phyloP scores from a whole-genome alignment of 208 protist species.

The Crithidia bombi region DNA sequence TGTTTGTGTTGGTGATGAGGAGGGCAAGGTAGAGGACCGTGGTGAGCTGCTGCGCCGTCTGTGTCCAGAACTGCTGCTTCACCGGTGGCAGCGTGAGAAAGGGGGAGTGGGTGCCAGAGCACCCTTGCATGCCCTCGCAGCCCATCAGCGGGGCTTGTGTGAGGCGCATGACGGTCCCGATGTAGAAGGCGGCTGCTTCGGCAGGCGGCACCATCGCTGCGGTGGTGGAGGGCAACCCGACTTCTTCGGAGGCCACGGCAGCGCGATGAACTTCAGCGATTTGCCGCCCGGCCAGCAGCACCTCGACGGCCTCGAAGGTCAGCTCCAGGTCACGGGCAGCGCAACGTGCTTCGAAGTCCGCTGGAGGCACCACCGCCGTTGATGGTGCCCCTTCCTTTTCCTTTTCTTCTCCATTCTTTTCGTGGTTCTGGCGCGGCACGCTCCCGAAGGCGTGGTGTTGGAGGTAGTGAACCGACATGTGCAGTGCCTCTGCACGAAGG shows the following conservation, averaged over 20 bases:
- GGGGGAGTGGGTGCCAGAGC: background rate
- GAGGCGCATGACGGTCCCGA: conserved; percentile 10
- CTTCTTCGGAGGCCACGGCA: conserved; percentile 1
- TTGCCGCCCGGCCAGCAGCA: conserved; percentile 18
- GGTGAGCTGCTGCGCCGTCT: conserved; percentile 19
- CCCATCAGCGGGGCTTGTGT: background rate
- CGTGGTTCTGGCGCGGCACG: background rate
- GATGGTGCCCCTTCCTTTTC: background rate
- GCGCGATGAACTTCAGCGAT: conserved; percentile 13
- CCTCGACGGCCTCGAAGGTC: conserved; percentile 26
- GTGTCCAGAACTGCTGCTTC: conserved; percentile 24
- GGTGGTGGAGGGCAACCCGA: conserved; percentile 4
- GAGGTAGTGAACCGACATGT: conserved; percentile 25
- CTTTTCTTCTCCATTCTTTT: background rate
- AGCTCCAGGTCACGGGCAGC: conserved; percentile 31
- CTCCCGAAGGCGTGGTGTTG: conserved; percentile 22
- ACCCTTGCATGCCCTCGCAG: background rate
- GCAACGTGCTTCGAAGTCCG: background rate
- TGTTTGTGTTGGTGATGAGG: conserved; percentile 14
- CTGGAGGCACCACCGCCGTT: background rate
- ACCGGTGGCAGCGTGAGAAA: conserved; percentile 3
- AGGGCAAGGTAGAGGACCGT: conserved; percentile 30
- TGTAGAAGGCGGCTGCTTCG: conserved; percentile 23
- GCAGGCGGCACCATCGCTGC: conserved; percentile 28
- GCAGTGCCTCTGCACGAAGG: conserved; percentile 10